A percentile compares a stretch with the other conserved stretches of the same genome.
Evolutionary conservation across 2,329 filamentous ascomycete species (phyloP).

Genomic region (Onygenales sp.): DNA sequence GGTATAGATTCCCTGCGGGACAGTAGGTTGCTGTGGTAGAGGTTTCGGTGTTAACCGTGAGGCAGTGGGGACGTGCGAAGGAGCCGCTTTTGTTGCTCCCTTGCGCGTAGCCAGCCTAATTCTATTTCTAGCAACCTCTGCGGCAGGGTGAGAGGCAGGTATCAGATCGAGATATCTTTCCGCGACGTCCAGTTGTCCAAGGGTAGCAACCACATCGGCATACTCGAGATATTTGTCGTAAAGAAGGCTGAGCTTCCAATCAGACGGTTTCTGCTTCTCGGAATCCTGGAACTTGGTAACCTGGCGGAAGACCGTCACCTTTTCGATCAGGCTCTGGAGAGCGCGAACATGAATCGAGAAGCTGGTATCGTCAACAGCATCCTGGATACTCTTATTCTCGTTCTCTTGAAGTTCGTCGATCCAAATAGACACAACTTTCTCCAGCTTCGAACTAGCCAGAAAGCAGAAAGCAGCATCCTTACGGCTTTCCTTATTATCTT

Average conservation of each 20-base stretch:
- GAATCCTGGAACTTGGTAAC: conserved; percentile 83
- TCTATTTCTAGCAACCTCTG: conserved; percentile 75
- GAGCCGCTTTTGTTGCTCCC: conserved; percentile 31
- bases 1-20: conserved; percentile 21
- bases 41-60: conserved; percentile 36
- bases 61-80: conserved; percentile 31
- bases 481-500: conserved; percentile 49
- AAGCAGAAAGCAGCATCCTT: conserved; percentile 97
- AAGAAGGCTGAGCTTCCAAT: conserved; percentile 79
- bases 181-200: conserved; percentile 77
- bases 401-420: conserved; percentile 77
- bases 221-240: conserved; percentile 98
- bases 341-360: conserved; percentile 88
- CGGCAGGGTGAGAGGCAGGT: conserved; percentile 71
- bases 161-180: conserved; percentile 87
- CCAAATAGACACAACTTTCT: conserved; percentile 96
- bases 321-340: conserved; percentile 91
- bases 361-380: conserved; percentile 61
- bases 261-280: conserved; percentile 60
- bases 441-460: conserved; percentile 86
- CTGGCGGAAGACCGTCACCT: conserved; percentile 92
- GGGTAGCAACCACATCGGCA: conserved; percentile 83
- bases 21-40: conserved; percentile 27
- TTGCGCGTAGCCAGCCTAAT: conserved; percentile 76
- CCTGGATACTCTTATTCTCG: conserved; percentile 64